A percentile compares a stretch with the other conserved stretches of the same genome.
These are phyloP conservation scores for Sporothrix euskadiensis DNA, from an alignment of 2,329 filamentous ascomycete genomes.

Conservation along the genomic window DNA sequence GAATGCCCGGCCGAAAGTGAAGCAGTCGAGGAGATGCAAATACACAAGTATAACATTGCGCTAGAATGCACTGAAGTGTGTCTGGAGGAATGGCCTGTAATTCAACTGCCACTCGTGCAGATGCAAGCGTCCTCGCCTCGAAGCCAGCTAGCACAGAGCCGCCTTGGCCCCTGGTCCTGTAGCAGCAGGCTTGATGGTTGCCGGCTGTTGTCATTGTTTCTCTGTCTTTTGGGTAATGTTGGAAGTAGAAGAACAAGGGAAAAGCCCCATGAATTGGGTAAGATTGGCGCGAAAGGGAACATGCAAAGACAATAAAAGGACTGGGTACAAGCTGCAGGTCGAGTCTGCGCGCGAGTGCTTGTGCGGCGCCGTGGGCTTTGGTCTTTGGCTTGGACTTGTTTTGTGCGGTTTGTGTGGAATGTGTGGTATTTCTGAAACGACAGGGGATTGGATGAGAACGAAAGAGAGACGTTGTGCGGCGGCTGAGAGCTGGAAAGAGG, in stretches of 20 bases:
- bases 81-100: conserved; percentile 8
- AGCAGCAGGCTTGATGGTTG: background rate
- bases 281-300: background rate
- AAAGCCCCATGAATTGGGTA: background rate
- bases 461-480: background rate
- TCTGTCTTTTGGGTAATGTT: background rate
- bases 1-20: background rate
- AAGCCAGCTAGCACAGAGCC: background rate
- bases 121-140: background rate
- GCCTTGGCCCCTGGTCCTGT: conserved; percentile 2
- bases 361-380: conserved; percentile 6
- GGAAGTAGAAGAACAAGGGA: background rate
- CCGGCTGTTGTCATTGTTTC: background rate
- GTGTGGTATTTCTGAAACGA: conserved; percentile 17
- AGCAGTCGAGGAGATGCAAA: background rate
- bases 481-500: background rate
- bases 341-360: conserved; percentile 13
- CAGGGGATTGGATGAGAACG: background rate
- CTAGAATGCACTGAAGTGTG: background rate
- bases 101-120: background rate
- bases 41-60: background rate
- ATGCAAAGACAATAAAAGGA: background rate
- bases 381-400: background rate
- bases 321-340: background rate
- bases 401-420: background rate